Evolutionary conservation across 2,329 filamentous ascomycete genomes (phyloP).

Genomic region (Ophiocordyceps camponoti-floridani): DNA sequence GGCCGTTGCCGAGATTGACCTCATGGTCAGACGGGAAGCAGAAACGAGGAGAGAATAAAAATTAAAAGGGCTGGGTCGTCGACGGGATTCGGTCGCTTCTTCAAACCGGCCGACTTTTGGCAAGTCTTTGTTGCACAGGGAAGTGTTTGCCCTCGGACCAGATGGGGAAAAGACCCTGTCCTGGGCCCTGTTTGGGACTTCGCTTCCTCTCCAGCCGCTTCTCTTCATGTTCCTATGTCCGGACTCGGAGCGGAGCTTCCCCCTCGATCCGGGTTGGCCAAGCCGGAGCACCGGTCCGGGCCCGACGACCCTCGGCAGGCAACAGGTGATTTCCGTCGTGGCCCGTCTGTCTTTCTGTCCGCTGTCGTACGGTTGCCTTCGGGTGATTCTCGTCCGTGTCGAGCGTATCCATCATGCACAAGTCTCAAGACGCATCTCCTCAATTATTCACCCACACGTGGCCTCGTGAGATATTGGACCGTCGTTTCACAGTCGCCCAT

Average conservation of each 20-base stretch:
- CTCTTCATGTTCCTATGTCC: too few species aligned
- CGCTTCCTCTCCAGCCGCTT: too few species aligned
- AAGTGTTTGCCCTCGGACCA: not conserved
- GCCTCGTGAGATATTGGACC: slow-evolving; percentile 34
- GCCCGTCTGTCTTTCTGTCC: slow-evolving; percentile 27
- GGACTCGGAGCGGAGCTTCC: too few species aligned
- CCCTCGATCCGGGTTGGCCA: not conserved
- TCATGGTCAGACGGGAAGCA: not conserved
- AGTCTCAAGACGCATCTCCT: too few species aligned
- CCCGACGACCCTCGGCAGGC: not conserved
- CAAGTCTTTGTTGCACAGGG: not conserved
- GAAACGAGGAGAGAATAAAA: too few species aligned
- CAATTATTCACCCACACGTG: slow-evolving; percentile 11
- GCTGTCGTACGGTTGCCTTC: slow-evolving; percentile 16
- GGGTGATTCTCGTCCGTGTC: too few species aligned
- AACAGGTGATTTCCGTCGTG: slow-evolving; percentile 21
- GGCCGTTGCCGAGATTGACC: not conserved
- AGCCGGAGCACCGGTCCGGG: not conserved
- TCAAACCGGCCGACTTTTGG: not conserved
- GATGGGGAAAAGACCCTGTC: too few species aligned
- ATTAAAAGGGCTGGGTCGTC: too few species aligned
- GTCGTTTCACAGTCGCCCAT: slow-evolving; percentile 22
- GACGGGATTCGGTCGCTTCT: not conserved
- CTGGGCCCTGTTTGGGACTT: too few species aligned
- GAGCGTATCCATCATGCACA: too few species aligned